phyloP scores from a whole-genome alignment of 1,284 basidiomycete species.

The Ceratobasidium sp. region DNA sequence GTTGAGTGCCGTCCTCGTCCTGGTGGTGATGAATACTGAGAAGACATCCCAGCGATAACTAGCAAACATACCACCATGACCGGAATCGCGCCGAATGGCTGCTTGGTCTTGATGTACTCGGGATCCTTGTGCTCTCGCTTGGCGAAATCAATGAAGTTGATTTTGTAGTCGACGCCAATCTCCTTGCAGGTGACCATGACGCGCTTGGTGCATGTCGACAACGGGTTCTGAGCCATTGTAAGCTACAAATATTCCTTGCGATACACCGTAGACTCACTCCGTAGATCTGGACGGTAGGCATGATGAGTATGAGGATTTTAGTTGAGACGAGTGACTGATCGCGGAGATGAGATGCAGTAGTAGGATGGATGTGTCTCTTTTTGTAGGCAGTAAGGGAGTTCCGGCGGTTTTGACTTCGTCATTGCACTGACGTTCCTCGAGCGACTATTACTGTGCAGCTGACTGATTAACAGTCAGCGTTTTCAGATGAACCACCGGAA shows the following conservation, averaged over 20 bases:
- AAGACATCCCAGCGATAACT: background rate
- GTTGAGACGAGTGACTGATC: too few species aligned
- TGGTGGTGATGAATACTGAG: background rate
- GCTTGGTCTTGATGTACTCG: slow-evolving; percentile 26
- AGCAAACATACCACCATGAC: slow-evolving; percentile 23
- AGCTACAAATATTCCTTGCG: background rate
- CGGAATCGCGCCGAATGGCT: slow-evolving; percentile 40
- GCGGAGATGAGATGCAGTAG: too few species aligned
- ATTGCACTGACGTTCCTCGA: too few species aligned
- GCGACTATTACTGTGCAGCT: too few species aligned
- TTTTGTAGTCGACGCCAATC: slow-evolving; percentile 26
- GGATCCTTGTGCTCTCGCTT: slow-evolving; percentile 35
- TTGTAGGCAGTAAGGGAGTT: too few species aligned
- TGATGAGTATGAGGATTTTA: too few species aligned
- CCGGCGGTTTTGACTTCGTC: too few species aligned
- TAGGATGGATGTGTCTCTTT: too few species aligned
- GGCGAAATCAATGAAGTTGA: background rate
- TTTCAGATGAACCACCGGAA: too few species aligned
- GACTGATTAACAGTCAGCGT: too few species aligned
- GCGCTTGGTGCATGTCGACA: slow-evolving; percentile 11
- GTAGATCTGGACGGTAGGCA: background rate
- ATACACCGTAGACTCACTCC: background rate
- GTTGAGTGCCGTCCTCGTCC: slow-evolving; percentile 38
- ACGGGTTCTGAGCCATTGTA: background rate
- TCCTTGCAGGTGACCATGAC: slow-evolving; percentile 29